phyloP scores from a whole-genome alignment of 768 basidiomycete species.

The Russula abietina region DNA sequence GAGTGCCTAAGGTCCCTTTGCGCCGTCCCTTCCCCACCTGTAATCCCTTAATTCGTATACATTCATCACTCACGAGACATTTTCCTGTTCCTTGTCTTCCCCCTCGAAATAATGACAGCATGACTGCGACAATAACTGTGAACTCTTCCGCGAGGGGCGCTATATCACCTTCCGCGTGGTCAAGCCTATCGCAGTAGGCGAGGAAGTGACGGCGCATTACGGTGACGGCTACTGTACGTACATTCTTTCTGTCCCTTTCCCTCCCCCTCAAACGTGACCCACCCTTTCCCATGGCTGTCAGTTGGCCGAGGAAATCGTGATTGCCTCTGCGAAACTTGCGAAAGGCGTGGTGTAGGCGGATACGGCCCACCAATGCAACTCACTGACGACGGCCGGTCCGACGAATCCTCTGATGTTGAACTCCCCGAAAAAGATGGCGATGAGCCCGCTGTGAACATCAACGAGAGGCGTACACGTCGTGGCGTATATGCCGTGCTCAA shows the following conservation, averaged over 20 bases:
- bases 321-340: constrained; percentile 85
- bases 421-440: constrained; percentile 29
- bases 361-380: constrained; percentile 54
- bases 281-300: constrained; percentile 34
- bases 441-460: constrained; percentile 49
- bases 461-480: constrained; percentile 74
- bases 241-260: constrained; percentile 23
- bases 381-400: constrained; percentile 48
- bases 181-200: constrained; percentile 68
- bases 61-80: constrained; percentile 20
- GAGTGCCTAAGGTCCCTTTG: constrained; percentile 32
- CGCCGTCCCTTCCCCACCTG: constrained; percentile 13
- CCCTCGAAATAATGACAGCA: constrained; percentile 45
- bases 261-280: constrained; percentile 20
- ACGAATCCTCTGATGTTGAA: constrained; percentile 29
- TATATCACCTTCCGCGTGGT: constrained; percentile 86
- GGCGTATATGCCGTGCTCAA: constrained; percentile 74
- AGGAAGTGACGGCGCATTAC: constrained; percentile 87
- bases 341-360: constrained; percentile 66
- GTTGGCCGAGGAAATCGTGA: constrained; percentile 65
- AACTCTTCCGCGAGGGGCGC: constrained; percentile 80
- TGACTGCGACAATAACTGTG: constrained; percentile 85
- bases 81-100: constrained; percentile 16
- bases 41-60: constrained; percentile 16
- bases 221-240: constrained; percentile 85